These are phyloP conservation scores for Ophiognomonia clavigignenti-juglandacearum DNA, from an alignment of 2,329 filamentous ascomycete species.

Conservation along the genomic window DNA sequence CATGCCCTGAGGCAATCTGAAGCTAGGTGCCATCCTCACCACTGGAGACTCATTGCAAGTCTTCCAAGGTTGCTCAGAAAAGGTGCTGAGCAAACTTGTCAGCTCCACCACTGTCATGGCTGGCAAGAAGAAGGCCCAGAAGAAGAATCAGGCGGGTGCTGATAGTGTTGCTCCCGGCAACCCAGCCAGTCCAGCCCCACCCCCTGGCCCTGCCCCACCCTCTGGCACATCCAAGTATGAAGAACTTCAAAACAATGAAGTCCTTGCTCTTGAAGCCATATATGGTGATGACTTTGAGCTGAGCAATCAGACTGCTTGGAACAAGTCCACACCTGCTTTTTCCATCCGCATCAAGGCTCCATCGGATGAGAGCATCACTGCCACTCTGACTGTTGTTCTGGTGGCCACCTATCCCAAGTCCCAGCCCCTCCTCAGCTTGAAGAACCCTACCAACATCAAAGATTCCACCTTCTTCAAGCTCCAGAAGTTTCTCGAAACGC, in stretches of 20 bases:
- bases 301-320: constrained; percentile 75
- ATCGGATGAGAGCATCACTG: constrained; percentile 64
- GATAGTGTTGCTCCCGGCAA: constrained; percentile 23
- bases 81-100: too few species aligned
- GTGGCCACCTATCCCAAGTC: constrained; percentile 91
- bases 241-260: constrained; percentile 82
- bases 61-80: too few species aligned
- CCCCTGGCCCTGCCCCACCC: constrained; percentile 36
- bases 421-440: constrained; percentile 65
- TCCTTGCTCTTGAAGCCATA: constrained; percentile 79
- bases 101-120: too few species aligned
- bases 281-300: constrained; percentile 85
- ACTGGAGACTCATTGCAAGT: too few species aligned
- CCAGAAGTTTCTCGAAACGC: constrained; percentile 55
- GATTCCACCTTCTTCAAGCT: constrained; percentile 69
- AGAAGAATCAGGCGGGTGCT: constrained; percentile 27
- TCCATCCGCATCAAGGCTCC: constrained; percentile 73
- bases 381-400: constrained; percentile 72
- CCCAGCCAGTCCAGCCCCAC: constrained; percentile 46
- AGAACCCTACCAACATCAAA: constrained; percentile 59
- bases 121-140: constrained; percentile 42
- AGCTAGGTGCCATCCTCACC: too few species aligned
- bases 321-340: constrained; percentile 82
- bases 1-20: too few species aligned
- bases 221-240: constrained; percentile 65